Percentiles rank a stretch among this genome's conserved stretches.
These are phyloP conservation scores for Triticum aestivum DNA, from an alignment of 176 grass and related monocot genomes.

Conservation along the genomic window IWGSC_CS_RefSeq_v2.1 NC_057803.1:650597054-650597553, in stretches of 20 bases:
- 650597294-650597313: neutral
- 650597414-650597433: neutral
- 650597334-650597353: neutral
- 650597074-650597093: too few relatives aligned
- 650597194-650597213: too few relatives aligned
- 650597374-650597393: neutral
- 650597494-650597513: conserved; percentile 13
- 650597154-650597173: too few relatives aligned
- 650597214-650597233: too few relatives aligned
- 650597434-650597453: conserved; percentile 47
- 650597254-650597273: neutral
- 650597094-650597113: too few relatives aligned
- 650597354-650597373: neutral
- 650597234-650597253: too few relatives aligned
- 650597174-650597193: too few relatives aligned
- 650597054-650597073: too few relatives aligned
- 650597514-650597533: neutral
- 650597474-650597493: neutral
- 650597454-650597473: conserved; percentile 35
- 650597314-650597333: neutral
- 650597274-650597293: neutral
- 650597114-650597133: too few relatives aligned
- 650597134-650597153: too few relatives aligned
- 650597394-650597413: too few relatives aligned
- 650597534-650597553: too few relatives aligned